Percentiles rank a stretch among this genome's conserved stretches.
Conservation (phyloP, 768 basidiomycete genomes). For the Postia placenta region DNA sequence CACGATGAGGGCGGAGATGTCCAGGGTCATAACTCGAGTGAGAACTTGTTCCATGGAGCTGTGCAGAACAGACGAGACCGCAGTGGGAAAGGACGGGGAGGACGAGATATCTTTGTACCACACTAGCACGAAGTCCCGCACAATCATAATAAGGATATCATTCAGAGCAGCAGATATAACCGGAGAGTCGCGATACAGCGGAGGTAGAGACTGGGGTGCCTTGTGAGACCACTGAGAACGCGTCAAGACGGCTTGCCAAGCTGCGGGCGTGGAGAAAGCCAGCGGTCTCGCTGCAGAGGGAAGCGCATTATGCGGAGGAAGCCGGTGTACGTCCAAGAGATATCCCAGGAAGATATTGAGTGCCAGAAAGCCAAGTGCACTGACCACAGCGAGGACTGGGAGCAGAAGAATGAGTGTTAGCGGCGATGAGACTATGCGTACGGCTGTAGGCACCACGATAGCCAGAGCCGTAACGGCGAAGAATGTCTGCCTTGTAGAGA, state of each 20-base stretch:
- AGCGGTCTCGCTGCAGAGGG: slow-evolving; percentile 63
- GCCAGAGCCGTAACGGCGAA: slow-evolving; percentile 53
- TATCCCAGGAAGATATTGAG: slow-evolving; percentile 52
- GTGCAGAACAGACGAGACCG: slow-evolving; percentile 74
- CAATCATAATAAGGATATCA: slow-evolving; percentile 73
- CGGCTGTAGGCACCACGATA: slow-evolving; percentile 46
- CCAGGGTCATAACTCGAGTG: slow-evolving; percentile 50
- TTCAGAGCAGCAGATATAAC: slow-evolving; percentile 69
- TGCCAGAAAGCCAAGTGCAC: slow-evolving; percentile 45
- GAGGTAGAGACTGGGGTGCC: slow-evolving; percentile 59
- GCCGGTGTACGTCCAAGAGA: slow-evolving; percentile 44
- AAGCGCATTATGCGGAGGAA: slow-evolving; percentile 31
- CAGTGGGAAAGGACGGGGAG: slow-evolving; percentile 83
- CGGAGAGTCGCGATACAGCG: slow-evolving; percentile 58
- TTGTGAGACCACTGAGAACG: slow-evolving; percentile 87
- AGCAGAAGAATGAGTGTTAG: slow-evolving; percentile 56
- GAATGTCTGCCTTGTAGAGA: slow-evolving; percentile 11
- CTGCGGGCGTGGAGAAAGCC: slow-evolving; percentile 86
- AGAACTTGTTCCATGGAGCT: slow-evolving; percentile 54
- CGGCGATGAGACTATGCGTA: slow-evolving; percentile 61
- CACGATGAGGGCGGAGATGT: slow-evolving; percentile 72
- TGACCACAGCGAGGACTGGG: slow-evolving; percentile 47
- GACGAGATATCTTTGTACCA: slow-evolving; percentile 89
- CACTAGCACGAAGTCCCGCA: slow-evolving; percentile 79
- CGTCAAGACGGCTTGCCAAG: slow-evolving; percentile 87